Base-by-base conservation (phyloP, 1,139 yeast genomes). In the Blastobotrys proliferans region DNA sequence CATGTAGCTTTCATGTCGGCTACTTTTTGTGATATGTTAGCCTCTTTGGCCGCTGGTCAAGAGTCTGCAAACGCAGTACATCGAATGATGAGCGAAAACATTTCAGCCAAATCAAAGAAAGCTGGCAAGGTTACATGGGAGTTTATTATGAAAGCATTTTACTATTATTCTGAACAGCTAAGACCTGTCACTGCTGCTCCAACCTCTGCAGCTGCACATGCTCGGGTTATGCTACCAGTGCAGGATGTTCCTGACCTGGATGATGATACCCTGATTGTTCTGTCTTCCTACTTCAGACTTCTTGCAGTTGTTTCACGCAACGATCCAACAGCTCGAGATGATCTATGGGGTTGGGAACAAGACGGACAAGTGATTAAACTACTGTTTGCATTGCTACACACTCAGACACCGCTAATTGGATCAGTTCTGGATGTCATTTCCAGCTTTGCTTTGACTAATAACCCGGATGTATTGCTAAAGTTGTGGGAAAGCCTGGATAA, bases 1-100 rank as follows among this genome's bases (percentile, higher is more conserved):
- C 87, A 83, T 49, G 85, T 92, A 11, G 82, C 94, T 5, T 69
- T 88, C 43, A 87, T 90, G 68, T 77, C 87, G 39, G 83, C 97
- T 0, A 76, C 95, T 0, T 88, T 83, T 55, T 80, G 92, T 51
- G 72, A 86, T 46, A 74, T 92, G 72, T 67, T 92, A 43, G 81
- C 94, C 1, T 81, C 94, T 4, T 68, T 92, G 35, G 70, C 92
- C 0, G 73, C 74, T 16, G 86, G 83, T n/a, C 69, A 70, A 1
- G 72, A 70, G 11, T 74, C 76, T 43, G 73, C 86, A 1, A 52
- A 61, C 3, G 69, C 75, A 39, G 73, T 73, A 1, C 74, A 71
- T 51, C 60, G 60, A 22, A 69, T 73, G 36, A 48, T 63, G 40
- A 51, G 51, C 18, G 58, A 52, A 33, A 35, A 25, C 19, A 34